phyloP scores from a whole-genome alignment of 2,329 filamentous ascomycete genomes.

The Monosporascus ibericus region DNA sequence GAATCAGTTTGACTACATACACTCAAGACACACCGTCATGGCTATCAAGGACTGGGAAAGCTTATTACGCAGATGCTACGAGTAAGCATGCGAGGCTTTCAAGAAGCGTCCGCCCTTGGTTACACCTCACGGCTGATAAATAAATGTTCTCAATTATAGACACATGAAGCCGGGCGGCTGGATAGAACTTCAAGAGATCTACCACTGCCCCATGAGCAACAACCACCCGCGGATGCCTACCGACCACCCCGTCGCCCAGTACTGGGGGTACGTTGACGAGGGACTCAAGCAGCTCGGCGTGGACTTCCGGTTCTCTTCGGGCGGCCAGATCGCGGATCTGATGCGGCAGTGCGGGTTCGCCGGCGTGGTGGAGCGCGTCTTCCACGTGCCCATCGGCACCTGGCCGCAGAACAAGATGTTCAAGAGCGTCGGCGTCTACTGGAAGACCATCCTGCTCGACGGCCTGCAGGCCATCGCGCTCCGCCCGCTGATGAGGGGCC shows the following conservation, averaged over 20 bases:
- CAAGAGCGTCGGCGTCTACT: conserved; percentile 47
- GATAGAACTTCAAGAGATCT: conserved; percentile 50
- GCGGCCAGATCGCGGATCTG: conserved; percentile 33
- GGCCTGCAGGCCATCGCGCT: conserved; percentile 46
- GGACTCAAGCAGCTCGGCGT: conserved; percentile 39
- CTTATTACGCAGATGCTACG: conserved; percentile 39
- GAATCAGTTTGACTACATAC: conserved; percentile 55
- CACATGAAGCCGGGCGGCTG: conserved; percentile 49
- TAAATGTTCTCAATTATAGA: conserved; percentile 19
- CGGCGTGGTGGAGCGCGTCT: conserved; percentile 43
- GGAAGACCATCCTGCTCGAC: conserved; percentile 43
- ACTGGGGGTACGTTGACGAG: conserved; percentile 39
- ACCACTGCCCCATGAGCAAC: conserved; percentile 41
- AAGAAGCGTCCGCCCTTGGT: background rate
- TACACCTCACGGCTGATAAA: background rate
- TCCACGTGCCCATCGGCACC: conserved; percentile 47
- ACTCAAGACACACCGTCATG: conserved; percentile 51
- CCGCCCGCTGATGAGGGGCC: conserved; percentile 43
- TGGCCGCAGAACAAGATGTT: conserved; percentile 47
- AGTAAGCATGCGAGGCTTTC: conserved; percentile 30
- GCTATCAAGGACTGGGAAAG: conserved; percentile 50
- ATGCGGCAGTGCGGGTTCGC: conserved; percentile 46
- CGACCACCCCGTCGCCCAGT: conserved; percentile 37
- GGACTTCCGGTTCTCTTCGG: conserved; percentile 38
- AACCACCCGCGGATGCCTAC: conserved; percentile 29